A percentile compares a stretch with the other conserved stretches of the same genome.
Conservation (phyloP, 2,329 filamentous ascomycete species). For the Kalmusia sp. region DNA sequence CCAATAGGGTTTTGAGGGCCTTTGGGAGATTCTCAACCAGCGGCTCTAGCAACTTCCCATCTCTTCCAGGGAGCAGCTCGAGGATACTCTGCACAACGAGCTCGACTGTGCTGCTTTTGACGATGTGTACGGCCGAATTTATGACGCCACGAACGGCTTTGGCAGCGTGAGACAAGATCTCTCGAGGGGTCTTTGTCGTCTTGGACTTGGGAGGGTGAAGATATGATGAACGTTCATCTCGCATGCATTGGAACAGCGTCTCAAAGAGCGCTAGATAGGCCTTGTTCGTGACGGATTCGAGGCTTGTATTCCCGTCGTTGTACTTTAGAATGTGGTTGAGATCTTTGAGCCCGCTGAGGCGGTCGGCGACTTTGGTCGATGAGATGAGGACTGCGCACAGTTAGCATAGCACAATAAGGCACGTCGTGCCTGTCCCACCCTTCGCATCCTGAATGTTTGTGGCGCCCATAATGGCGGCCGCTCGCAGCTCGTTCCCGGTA, state of each 20-base stretch:
- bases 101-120: slow-evolving; percentile 80
- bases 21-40: slow-evolving; percentile 81
- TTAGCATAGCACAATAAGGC: slow-evolving; percentile 16
- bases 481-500: slow-evolving; percentile 11
- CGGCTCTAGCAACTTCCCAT: slow-evolving; percentile 70
- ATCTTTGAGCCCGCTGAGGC: slow-evolving; percentile 60
- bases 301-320: slow-evolving; percentile 53
- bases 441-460: slow-evolving; percentile 46
- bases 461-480: slow-evolving; percentile 31
- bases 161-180: slow-evolving; percentile 72
- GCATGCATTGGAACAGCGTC: slow-evolving; percentile 73
- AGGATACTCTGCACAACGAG: slow-evolving; percentile 82
- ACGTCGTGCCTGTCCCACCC: slow-evolving; percentile 22
- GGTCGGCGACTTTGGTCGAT: slow-evolving; percentile 47
- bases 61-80: slow-evolving; percentile 70
- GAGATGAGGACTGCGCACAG: slow-evolving; percentile 36
- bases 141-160: slow-evolving; percentile 75
- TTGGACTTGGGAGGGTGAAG: slow-evolving; percentile 58
- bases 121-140: slow-evolving; percentile 69
- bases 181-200: slow-evolving; percentile 25
- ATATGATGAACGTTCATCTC: slow-evolving; percentile 71
- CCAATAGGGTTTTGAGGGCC: slow-evolving; percentile 72
- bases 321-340: slow-evolving; percentile 63
- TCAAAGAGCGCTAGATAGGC: slow-evolving; percentile 85
- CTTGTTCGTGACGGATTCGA: slow-evolving; percentile 70